Conservation (phyloP, 352 stramenopile genomes). For the Globisporangium nagaii region DNA sequence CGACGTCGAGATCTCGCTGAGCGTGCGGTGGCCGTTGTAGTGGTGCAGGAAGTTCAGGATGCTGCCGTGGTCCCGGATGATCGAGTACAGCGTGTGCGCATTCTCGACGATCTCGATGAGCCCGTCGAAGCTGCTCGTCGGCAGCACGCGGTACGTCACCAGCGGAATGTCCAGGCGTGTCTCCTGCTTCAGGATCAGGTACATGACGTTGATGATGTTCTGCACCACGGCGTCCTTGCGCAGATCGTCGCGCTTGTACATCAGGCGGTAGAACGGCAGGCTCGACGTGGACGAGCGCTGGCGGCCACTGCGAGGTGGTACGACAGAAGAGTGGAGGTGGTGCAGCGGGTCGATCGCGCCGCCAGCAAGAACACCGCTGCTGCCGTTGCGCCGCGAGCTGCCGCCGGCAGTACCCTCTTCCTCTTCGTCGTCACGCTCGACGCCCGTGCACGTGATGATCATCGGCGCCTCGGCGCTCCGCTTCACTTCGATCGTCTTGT, state of each 20-base stretch:
- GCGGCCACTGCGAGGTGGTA: conserved; percentile 8
- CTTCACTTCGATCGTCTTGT: conserved; percentile 71
- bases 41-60: conserved; percentile 85
- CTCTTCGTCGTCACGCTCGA: conserved; percentile 71
- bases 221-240: conserved; percentile 82
- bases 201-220: conserved; percentile 90
- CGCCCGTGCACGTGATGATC: conserved; percentile 71
- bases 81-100: conserved; percentile 78
- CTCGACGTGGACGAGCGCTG: not conserved
- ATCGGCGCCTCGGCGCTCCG: conserved; percentile 78
- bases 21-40: conserved; percentile 78
- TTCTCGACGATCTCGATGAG: conserved; percentile 87
- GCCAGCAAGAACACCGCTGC: no score
- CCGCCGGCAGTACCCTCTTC: conserved; percentile 23
- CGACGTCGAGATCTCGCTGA: conserved; percentile 82
- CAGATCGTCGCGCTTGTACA: conserved; percentile 86
- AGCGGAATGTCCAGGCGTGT: conserved; percentile 73
- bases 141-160: conserved; percentile 83
- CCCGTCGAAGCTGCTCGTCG: conserved; percentile 78
- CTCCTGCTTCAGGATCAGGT: conserved; percentile 82
- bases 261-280: conserved; percentile 65
- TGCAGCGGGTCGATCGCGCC: conserved; percentile 1
- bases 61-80: conserved; percentile 76
- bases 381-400: not conserved
- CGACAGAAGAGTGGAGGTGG: not conserved